Evolutionary conservation across 1,284 basidiomycete species (phyloP).

Genomic region (Rhodotorula sp.): DNA sequence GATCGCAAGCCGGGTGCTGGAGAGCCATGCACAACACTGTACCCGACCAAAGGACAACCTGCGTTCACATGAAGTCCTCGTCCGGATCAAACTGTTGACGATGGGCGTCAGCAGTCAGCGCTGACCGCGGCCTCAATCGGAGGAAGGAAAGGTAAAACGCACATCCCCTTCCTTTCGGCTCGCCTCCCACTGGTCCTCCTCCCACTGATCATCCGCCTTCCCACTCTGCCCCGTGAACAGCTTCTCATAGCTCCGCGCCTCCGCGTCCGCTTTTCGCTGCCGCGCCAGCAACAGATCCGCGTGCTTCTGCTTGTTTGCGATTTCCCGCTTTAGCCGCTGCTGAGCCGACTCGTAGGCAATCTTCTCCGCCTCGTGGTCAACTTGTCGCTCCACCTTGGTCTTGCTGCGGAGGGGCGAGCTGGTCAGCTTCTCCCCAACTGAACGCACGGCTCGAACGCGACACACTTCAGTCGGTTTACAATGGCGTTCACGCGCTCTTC

Average conservation of each 20-base stretch:
- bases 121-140: too few relatives aligned
- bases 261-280: conserved; percentile 69
- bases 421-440: not conserved
- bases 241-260: conserved; percentile 47
- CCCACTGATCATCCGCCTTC: conserved; percentile 50
- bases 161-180: conserved; percentile 28
- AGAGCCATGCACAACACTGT: too few relatives aligned
- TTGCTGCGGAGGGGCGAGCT: conserved; percentile 58
- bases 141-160: not conserved
- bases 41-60: too few relatives aligned
- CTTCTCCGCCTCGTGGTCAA: conserved; percentile 41
- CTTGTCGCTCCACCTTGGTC: conserved; percentile 49
- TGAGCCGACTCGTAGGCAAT: conserved; percentile 79
- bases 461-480: conserved; percentile 75
- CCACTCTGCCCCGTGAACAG: not conserved
- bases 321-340: conserved; percentile 63
- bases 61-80: conserved; percentile 40
- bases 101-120: not conserved
- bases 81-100: conserved; percentile 31
- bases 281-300: conserved; percentile 66
- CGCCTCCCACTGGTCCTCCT: conserved; percentile 30
- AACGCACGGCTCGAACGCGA: not conserved
- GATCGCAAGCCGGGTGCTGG: too few relatives aligned
- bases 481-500: conserved; percentile 79
- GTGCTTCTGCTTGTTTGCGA: conserved; percentile 66